A percentile compares a stretch with the other conserved stretches of the same genome.
Conservation (phyloP, 192 early-diverging fungal genomes). For the Backusella morwellensis region DNA sequence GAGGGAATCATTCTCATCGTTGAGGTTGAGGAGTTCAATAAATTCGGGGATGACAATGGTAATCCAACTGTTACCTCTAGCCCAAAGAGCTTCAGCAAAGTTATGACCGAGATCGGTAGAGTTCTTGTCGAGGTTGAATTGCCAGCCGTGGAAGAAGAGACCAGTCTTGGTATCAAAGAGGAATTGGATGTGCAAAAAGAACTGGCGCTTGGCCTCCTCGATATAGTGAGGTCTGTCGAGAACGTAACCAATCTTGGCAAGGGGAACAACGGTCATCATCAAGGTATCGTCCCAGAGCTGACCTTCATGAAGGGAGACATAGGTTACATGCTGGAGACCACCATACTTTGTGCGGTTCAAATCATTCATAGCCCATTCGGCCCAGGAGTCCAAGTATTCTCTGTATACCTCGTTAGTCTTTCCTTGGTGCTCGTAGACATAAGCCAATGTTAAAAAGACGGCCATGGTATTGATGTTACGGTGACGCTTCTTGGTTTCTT, state of each 20-base stretch:
- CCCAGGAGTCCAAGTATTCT: conserved; percentile 17
- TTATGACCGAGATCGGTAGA: conserved; percentile 8
- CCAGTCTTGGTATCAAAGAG: conserved; percentile 17
- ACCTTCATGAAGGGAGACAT: background rate
- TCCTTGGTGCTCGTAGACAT: conserved; percentile 18
- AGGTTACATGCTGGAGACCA: conserved; percentile 24
- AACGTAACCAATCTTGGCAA: conserved; percentile 20
- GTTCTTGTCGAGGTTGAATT: background rate
- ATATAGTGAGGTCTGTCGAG: conserved; percentile 18
- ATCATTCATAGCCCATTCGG: conserved; percentile 21
- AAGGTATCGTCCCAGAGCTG: conserved; percentile 25
- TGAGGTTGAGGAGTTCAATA: conserved; percentile 18
- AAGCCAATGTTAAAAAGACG: conserved; percentile 17
- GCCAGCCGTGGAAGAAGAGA: conserved; percentile 23
- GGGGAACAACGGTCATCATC: conserved; percentile 24
- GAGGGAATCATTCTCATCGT: conserved; percentile 1
- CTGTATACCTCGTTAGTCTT: conserved; percentile 7
- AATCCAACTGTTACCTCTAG: conserved; percentile 25
- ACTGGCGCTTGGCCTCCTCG: conserved; percentile 21
- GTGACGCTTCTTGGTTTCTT: background rate
- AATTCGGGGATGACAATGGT: conserved; percentile 27
- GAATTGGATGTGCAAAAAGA: conserved; percentile 18
- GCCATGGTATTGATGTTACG: conserved; percentile 27
- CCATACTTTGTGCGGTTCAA: conserved; percentile 19
- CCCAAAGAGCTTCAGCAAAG: conserved; percentile 24